Base-by-base conservation (phyloP, 2,329 filamentous ascomycete genomes). In the Elsinoe batatas region DNA sequence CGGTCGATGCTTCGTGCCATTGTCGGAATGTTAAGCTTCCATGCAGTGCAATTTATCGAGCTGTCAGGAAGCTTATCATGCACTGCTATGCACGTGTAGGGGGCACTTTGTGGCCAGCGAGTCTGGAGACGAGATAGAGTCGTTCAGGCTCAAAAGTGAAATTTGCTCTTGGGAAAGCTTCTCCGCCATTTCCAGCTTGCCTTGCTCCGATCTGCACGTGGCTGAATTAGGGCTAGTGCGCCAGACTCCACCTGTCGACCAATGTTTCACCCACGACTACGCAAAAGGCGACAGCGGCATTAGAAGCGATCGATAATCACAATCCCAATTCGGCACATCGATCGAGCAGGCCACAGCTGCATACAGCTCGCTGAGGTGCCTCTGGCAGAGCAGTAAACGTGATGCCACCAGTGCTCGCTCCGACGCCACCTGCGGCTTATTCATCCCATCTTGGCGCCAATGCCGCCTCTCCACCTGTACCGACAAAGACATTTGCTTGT, bases 401-500 rank as follows among this genome's bases (percentile, higher is more conserved):
- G 15, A 54, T 38, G 37, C 51, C 51, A 13, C 7, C 30, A 3
- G 8, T 37, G 11, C 15, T 54, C 32, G 51, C 51, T 12, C 51
- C 51, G 15, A 22, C 35, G 37, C 51, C 51, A 32, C 15, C 30
- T 2, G 26, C 20, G 33, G 51, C 37, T 26, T 32, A 30, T 30
- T 54, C 51, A 40, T 20, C 37, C 17, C 20, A 43, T 22, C 37
- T 43, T 54, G 37, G 35, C 22, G 22, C 35, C 51, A 54, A 54
- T 44, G 37, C 15, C 18, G 17, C 20, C 51, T 35, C 51, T 17
- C 18, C 51, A 32, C 51, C 20, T 33, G n/a, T 13, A 10, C 18
- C 20, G 7, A 22, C 40, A 26, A n/a, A 5, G 26, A 30, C 53
- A 12, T 47, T 61, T 42, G 61, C 65, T 12, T 68, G 66, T 57